These are phyloP conservation scores for Trichoderma sp. DNA, from an alignment of 2,329 filamentous ascomycete species.

Conservation along the genomic window DNA sequence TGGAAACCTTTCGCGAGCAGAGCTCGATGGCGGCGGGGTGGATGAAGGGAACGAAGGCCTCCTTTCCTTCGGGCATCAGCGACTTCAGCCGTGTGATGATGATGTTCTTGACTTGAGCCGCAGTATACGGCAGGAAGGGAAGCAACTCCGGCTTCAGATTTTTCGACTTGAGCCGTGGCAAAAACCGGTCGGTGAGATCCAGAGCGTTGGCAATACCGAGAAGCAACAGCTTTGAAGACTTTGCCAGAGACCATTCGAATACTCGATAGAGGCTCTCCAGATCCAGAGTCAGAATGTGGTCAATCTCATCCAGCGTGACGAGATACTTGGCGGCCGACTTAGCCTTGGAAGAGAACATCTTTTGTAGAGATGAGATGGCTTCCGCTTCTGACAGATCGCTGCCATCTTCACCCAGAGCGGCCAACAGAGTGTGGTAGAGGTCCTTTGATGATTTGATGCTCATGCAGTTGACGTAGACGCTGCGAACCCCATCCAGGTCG, in stretches of 20 bases:
- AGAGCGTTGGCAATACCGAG: constrained; percentile 95
- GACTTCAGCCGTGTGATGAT: constrained; percentile 81
- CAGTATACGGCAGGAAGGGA: constrained; percentile 90
- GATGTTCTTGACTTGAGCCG: constrained; percentile 82
- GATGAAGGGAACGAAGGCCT: constrained; percentile 78
- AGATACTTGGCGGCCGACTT: constrained; percentile 65
- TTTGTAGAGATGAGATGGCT: constrained; percentile 67
- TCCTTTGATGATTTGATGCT: constrained; percentile 88
- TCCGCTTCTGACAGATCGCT: constrained; percentile 64
- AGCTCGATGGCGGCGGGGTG: constrained; percentile 93
- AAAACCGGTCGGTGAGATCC: constrained; percentile 90
- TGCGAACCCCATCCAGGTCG: constrained; percentile 58
- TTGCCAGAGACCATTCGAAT: constrained; percentile 94
- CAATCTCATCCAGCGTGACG: constrained; percentile 93
- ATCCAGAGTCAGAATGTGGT: constrained; percentile 87
- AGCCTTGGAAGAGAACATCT: constrained; percentile 68
- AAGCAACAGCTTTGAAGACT: constrained; percentile 76
- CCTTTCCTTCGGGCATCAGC: constrained; percentile 61
- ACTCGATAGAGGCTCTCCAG: constrained; percentile 86
- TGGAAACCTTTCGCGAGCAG: constrained; percentile 90
- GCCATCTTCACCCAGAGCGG: constrained; percentile 62
- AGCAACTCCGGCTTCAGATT: constrained; percentile 88
- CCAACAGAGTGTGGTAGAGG: constrained; percentile 77
- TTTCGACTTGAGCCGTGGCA: constrained; percentile 88
- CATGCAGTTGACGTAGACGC: constrained; percentile 93